These are phyloP conservation scores for Raddia guianensis DNA, from an alignment of 176 grass and related monocot species.

Conservation along the genomic window DNA sequence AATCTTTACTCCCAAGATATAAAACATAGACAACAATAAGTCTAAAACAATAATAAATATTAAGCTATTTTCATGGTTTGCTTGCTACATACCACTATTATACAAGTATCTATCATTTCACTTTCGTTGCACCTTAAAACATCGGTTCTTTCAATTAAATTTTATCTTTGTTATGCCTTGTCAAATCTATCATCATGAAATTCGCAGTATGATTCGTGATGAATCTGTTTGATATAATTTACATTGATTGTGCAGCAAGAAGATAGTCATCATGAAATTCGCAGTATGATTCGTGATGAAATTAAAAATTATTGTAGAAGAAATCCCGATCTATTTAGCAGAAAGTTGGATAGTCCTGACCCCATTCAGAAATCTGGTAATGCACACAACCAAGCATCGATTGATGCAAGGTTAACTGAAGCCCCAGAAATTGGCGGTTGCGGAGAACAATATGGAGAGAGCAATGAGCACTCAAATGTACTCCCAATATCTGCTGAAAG, in stretches of 20 bases:
- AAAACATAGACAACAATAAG: background rate
- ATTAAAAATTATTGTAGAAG: constrained; percentile 38
- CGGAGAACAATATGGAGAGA: constrained; percentile 41
- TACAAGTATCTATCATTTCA: background rate
- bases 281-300: constrained; percentile 45
- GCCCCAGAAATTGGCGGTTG: constrained; percentile 37
- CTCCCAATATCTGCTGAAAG: constrained; percentile 90
- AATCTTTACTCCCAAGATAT: background rate
- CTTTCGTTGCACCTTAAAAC: background rate
- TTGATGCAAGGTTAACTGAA: constrained; percentile 67
- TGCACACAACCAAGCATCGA: constrained; percentile 70
- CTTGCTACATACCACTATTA: background rate
- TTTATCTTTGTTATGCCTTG: background rate
- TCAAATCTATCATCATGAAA: too few relatives aligned
- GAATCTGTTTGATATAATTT: constrained; percentile 26
- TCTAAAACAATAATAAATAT: too few relatives aligned
- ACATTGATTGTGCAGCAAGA: constrained; percentile 45
- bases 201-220: too few relatives aligned
- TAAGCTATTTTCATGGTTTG: background rate
- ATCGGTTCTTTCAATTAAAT: background rate
- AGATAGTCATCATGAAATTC: constrained; percentile 45
- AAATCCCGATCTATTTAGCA: background rate
- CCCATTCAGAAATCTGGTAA: constrained; percentile 37
- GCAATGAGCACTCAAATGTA: constrained; percentile 53
- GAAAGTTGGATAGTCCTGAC: constrained; percentile 27